Conservation (phyloP, 176 grass and related monocot genomes). For the Themeda triandra region DNA sequence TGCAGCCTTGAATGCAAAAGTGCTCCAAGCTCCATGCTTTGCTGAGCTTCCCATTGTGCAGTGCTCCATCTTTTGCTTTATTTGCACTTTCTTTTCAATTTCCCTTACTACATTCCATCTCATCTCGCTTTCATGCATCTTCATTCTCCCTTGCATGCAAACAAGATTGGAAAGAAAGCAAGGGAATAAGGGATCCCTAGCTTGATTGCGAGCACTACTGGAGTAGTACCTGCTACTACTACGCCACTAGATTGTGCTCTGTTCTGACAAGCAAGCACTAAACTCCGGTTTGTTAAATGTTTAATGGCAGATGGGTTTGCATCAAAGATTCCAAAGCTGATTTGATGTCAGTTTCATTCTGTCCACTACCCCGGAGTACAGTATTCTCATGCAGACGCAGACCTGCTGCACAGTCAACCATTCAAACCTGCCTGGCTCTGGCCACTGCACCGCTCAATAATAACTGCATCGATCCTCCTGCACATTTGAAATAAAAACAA, state of each 20-base stretch:
- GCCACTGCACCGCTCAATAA: not conserved
- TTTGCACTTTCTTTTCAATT: not conserved
- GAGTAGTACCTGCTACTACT: no score
- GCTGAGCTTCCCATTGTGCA: conserved; percentile 2
- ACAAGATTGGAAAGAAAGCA: conserved; percentile 38
- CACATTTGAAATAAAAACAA: not conserved
- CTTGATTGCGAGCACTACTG: not conserved
- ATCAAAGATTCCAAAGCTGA: conserved; percentile 31
- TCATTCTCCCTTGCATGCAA: not conserved
- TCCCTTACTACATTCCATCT: not conserved
- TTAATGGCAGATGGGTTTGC: not conserved
- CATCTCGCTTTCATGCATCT: conserved; percentile 9
- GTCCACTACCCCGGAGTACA: not conserved
- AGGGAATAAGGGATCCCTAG: not conserved
- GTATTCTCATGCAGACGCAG: not conserved
- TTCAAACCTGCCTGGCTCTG: conserved; percentile 8
- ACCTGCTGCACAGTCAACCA: conserved; percentile 15
- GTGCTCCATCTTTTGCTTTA: conserved; percentile 37
- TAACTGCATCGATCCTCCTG: not conserved
- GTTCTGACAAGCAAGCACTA: conserved; percentile 10
- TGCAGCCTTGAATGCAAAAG: conserved; percentile 72
- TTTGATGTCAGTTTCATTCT: conserved; percentile 36
- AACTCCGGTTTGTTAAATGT: not conserved
- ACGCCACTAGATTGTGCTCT: conserved; percentile 27
- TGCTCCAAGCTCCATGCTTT: conserved; percentile 22